These are phyloP conservation scores for Aspergillus heteromorphus DNA, from an alignment of 495 filamentous ascomycete genomes.

Conservation along the genomic window DNA sequence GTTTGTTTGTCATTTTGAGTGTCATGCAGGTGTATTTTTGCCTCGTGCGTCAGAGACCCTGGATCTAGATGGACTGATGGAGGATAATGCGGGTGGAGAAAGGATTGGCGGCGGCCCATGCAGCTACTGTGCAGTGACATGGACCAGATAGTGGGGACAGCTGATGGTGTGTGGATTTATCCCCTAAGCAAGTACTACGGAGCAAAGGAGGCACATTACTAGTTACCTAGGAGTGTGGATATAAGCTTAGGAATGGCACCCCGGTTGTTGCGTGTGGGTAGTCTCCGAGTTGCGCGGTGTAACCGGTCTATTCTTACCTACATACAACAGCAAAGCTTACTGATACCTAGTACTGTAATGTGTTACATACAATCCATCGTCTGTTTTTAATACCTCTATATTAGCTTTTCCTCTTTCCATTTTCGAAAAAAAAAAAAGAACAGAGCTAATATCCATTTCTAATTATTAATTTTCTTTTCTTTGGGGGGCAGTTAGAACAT, in stretches of 20 bases:
- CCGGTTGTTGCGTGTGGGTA: too few relatives aligned
- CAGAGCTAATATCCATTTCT: too few relatives aligned
- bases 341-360: too few relatives aligned
- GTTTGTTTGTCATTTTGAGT: conserved; percentile 30
- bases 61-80: conserved; percentile 32
- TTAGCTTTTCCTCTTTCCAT: too few relatives aligned
- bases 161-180: conserved; percentile 12
- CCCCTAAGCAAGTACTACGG: conserved; percentile 8
- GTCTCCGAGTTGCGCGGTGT: too few relatives aligned
- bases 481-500: too few relatives aligned
- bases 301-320: background rate
- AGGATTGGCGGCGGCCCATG: conserved; percentile 29
- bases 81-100: conserved; percentile 22
- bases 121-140: conserved; percentile 23
- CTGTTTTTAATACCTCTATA: too few relatives aligned
- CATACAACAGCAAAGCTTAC: too few relatives aligned
- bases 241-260: too few relatives aligned
- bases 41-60: conserved; percentile 32
- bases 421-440: too few relatives aligned
- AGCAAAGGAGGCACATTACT: conserved; percentile 5
- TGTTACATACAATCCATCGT: too few relatives aligned
- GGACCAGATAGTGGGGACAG: conserved; percentile 16
- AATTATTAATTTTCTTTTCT: too few relatives aligned
- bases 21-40: conserved; percentile 32
- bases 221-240: conserved; percentile 7